A percentile compares a stretch with the other conserved stretches of the same genome.
These are phyloP conservation scores for Ceriops decandra DNA, from an alignment of 345 rosid species.

Conservation along the genomic window DNA sequence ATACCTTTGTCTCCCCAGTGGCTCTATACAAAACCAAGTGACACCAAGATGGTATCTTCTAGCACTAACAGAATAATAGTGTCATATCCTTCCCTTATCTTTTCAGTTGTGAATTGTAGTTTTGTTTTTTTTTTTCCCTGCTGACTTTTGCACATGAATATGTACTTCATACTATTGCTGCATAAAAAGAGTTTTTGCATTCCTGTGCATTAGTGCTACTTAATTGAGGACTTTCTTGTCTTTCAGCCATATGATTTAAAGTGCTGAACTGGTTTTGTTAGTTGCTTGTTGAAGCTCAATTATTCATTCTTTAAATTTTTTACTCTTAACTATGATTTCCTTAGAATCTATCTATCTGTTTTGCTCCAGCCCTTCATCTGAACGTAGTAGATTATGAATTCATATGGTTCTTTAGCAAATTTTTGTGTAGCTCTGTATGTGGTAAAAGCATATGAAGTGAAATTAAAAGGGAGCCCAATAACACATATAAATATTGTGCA, in stretches of 20 bases:
- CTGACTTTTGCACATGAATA: not conserved
- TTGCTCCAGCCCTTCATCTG: too few relatives aligned
- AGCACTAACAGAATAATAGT: constrained; percentile 7
- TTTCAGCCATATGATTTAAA: not conserved
- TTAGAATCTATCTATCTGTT: too few relatives aligned
- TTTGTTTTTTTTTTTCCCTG: not conserved
- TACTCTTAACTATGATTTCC: too few relatives aligned
- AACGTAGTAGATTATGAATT: too few relatives aligned
- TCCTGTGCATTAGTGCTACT: not conserved
- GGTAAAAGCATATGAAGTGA: too few relatives aligned
- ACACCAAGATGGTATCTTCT: constrained; percentile 45
- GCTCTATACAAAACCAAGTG: constrained; percentile 78
- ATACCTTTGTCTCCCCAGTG: constrained; percentile 96
- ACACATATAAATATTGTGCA: too few relatives aligned
- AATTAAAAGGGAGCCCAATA: too few relatives aligned
- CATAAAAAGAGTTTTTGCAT: not conserved
- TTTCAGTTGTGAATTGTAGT: not conserved
- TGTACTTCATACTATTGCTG: not conserved
- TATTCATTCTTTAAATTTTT: not conserved
- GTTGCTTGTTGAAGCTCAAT: not conserved
- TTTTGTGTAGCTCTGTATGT: too few relatives aligned
- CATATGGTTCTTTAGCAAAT: too few relatives aligned
- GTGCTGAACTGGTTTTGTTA: not conserved
- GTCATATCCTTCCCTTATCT: not conserved
- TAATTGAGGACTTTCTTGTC: not conserved